Conservation (phyloP, 2,329 filamentous ascomycete species). For the Alternaria sp. region DNA sequence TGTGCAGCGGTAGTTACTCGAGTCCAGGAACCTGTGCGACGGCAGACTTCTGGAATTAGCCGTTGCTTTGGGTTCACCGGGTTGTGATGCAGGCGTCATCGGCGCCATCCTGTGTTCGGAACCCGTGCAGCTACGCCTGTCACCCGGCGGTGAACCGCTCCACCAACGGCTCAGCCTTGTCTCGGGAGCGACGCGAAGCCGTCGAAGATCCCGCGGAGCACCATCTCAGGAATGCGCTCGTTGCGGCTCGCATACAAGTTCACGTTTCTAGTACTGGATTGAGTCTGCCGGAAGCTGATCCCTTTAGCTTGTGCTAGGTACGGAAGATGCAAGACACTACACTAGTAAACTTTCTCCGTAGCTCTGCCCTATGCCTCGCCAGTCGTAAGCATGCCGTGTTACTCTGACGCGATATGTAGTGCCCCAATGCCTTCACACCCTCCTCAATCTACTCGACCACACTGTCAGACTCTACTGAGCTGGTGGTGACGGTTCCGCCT, state of each 20-base stretch:
- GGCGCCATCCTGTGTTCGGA: constrained; percentile 3
- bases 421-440: not conserved
- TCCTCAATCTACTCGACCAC: not conserved
- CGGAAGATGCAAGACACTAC: not conserved
- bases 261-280: not conserved
- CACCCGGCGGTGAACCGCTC: constrained; percentile 12
- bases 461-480: not conserved
- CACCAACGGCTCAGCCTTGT: constrained; percentile 20
- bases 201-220: not conserved
- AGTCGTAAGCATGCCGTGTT: not conserved
- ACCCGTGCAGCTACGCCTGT: constrained; percentile 8
- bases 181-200: constrained; percentile 8
- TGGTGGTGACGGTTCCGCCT: not conserved
- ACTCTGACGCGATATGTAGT: not conserved
- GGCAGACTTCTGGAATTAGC: not conserved
- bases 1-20: constrained; percentile 4
- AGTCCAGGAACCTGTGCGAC: constrained; percentile 10
- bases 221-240: not conserved
- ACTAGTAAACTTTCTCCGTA: not conserved
- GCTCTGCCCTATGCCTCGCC: not conserved
- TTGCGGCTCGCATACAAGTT: not conserved
- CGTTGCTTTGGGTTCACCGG: not conserved
- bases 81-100: constrained; percentile 10
- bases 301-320: not conserved
- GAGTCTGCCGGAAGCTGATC: not conserved